phyloP scores from a whole-genome alignment of 495 filamentous ascomycete genomes.

The Penicillium silybi region DNA sequence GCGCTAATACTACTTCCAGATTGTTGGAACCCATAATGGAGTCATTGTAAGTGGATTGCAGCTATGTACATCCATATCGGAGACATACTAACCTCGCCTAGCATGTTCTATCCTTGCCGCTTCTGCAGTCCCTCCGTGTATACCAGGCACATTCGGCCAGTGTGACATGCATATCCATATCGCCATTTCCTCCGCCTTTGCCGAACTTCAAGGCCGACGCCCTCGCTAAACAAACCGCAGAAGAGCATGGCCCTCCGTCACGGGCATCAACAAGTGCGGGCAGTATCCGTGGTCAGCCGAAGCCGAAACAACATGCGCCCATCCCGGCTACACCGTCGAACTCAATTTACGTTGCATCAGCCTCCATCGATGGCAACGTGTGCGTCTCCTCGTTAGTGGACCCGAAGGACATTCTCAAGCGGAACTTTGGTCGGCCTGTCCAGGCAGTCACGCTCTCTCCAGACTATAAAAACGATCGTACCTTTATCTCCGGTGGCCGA shows the following conservation, averaged over 20 bases:
- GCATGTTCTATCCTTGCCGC: slow-evolving; percentile 82
- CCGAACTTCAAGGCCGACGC: slow-evolving; percentile 53
- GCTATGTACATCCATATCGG: neutral
- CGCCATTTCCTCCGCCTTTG: slow-evolving; percentile 78
- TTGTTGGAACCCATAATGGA: slow-evolving; percentile 93
- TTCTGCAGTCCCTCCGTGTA: slow-evolving; percentile 70
- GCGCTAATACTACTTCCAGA: slow-evolving; percentile 46
- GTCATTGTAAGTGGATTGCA: slow-evolving; percentile 69
- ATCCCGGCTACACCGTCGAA: slow-evolving; percentile 73
- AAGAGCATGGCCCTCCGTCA: slow-evolving; percentile 42
- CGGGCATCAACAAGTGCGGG: slow-evolving; percentile 45
- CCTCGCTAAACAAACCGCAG: slow-evolving; percentile 40
- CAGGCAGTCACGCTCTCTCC: slow-evolving; percentile 88
- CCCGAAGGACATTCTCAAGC: slow-evolving; percentile 74
- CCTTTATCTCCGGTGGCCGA: slow-evolving; percentile 84
- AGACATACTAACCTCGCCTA: slow-evolving; percentile 34
- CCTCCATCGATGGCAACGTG: slow-evolving; percentile 93
- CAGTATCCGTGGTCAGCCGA: slow-evolving; percentile 48
- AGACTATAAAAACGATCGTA: slow-evolving; percentile 82
- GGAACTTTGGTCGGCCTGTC: slow-evolving; percentile 91
- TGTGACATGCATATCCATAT: slow-evolving; percentile 83
- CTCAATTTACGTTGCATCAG: slow-evolving; percentile 84
- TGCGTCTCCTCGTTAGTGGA: slow-evolving; percentile 81
- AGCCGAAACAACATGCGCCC: slow-evolving; percentile 33
- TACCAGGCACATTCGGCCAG: slow-evolving; percentile 93